Conservation (phyloP, 23 red algal species). For the Gracilaria gracilis region DNA sequence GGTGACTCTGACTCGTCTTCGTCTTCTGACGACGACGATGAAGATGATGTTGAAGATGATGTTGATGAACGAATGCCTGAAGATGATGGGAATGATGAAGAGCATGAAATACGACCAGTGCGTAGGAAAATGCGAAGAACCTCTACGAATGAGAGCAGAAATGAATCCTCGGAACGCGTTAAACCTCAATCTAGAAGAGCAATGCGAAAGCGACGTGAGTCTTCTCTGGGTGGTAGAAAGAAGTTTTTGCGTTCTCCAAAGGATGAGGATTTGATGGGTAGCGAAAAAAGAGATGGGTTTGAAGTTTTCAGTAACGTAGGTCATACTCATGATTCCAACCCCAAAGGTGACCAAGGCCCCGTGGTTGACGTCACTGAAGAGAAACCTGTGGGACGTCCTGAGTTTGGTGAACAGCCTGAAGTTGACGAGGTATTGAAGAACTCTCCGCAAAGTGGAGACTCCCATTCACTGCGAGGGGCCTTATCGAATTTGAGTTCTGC, state of each 20-base stretch:
- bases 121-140: neutral
- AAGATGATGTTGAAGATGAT: conserved; percentile 32
- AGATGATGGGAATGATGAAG: conserved; percentile 20
- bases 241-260: neutral
- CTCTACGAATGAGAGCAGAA: neutral
- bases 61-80: neutral
- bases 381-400: neutral
- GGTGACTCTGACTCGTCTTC: conserved; percentile 44
- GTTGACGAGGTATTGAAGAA: neutral
- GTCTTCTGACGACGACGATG: conserved; percentile 36
- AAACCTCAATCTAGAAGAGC: neutral
- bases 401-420: neutral
- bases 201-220: conserved; percentile 8
- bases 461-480: conserved; percentile 4
- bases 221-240: neutral
- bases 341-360: neutral
- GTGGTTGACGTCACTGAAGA: neutral
- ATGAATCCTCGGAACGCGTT: neutral
- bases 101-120: conserved; percentile 18
- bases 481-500: neutral
- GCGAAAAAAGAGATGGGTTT: conserved; percentile 42
- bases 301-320: conserved; percentile 37
- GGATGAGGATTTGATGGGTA: neutral
- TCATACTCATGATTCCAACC: conserved; percentile 37
- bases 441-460: conserved; percentile 1